A percentile compares a stretch with the other conserved stretches of the same genome.
Evolutionary conservation across 1,284 basidiomycete species (phyloP).

Genomic region (Trichosporon sp.): DNA sequence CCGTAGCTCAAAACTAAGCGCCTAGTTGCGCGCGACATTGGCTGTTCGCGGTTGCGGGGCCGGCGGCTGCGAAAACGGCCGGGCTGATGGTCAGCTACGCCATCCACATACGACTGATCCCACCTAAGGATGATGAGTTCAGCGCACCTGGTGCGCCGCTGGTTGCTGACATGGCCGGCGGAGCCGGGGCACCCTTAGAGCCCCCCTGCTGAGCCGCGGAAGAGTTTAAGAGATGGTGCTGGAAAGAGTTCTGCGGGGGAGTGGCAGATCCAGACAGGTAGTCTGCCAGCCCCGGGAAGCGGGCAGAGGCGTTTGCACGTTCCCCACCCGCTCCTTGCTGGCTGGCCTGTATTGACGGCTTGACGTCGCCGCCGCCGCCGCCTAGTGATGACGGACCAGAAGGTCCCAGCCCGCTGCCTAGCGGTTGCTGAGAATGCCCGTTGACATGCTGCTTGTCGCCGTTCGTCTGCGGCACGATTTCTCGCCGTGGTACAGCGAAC

Average conservation of each 20-base stretch:
- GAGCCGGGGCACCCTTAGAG: background rate
- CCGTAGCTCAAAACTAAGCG: background rate
- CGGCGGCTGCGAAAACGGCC: slow-evolving; percentile 1
- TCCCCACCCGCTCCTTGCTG: background rate
- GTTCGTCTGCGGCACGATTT: slow-evolving; percentile 4
- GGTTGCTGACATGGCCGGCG: slow-evolving; percentile 1
- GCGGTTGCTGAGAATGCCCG: slow-evolving; percentile 4
- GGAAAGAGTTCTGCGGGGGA: slow-evolving; percentile 18
- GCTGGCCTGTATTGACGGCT: background rate
- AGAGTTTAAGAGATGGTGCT: slow-evolving; percentile 11
- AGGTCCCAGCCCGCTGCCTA: background rate
- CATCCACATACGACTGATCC: background rate
- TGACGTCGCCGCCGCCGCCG: background rate
- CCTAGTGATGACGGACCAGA: background rate
- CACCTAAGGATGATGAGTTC: background rate
- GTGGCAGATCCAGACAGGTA: slow-evolving; percentile 23
- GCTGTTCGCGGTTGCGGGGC: background rate
- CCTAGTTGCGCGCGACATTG: slow-evolving; percentile 2
- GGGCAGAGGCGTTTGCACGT: slow-evolving; percentile 7
- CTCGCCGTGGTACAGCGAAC: slow-evolving; percentile 3
- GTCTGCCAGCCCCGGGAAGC: slow-evolving; percentile 30
- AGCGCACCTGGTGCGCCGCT: background rate
- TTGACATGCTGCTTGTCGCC: slow-evolving; percentile 11
- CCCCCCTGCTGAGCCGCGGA: background rate
- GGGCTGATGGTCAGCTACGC: background rate